These are phyloP conservation scores for Hemisphaericaspora xylofermentans DNA, from an alignment of 1,139 yeast species.

Conservation along the genomic window DNA sequence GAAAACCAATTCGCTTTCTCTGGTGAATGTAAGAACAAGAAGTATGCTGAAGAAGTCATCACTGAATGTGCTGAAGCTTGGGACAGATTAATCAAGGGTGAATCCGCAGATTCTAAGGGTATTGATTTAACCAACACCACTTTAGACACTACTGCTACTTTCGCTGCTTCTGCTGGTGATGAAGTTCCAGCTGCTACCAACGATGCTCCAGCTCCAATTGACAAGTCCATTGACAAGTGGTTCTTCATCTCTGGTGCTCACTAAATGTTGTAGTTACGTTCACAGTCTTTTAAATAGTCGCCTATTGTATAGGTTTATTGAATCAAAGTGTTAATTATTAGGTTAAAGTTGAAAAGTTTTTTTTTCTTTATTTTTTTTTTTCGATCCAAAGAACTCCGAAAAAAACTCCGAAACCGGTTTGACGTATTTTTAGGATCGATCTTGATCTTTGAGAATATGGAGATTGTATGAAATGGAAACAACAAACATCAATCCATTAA, in stretches of 20 bases:
- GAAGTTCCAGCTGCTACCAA: slow-evolving; percentile 70
- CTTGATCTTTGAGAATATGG: too few species aligned
- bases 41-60: slow-evolving; percentile 69
- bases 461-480: too few species aligned
- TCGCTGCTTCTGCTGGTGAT: slow-evolving; percentile 46
- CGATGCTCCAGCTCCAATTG: slow-evolving; percentile 88
- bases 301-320: too few species aligned
- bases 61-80: slow-evolving; percentile 80
- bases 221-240: slow-evolving; percentile 97
- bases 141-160: slow-evolving; percentile 55
- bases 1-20: slow-evolving; percentile 82
- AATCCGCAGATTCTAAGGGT: slow-evolving; percentile 45
- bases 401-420: too few species aligned
- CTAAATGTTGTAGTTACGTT: slow-evolving; percentile 17
- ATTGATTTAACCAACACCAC: slow-evolving; percentile 76
- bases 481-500: too few species aligned
- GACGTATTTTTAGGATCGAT: too few species aligned
- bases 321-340: too few species aligned
- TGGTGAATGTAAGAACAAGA: slow-evolving; percentile 72
- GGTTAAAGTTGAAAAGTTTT: too few species aligned
- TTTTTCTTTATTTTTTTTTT: too few species aligned
- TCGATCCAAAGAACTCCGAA: too few species aligned
- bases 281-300: neutral
- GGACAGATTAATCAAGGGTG: slow-evolving; percentile 64
- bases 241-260: slow-evolving; percentile 92